Conservation (phyloP, 495 filamentous ascomycete species). For the Parachaetomium inaequale region DNA sequence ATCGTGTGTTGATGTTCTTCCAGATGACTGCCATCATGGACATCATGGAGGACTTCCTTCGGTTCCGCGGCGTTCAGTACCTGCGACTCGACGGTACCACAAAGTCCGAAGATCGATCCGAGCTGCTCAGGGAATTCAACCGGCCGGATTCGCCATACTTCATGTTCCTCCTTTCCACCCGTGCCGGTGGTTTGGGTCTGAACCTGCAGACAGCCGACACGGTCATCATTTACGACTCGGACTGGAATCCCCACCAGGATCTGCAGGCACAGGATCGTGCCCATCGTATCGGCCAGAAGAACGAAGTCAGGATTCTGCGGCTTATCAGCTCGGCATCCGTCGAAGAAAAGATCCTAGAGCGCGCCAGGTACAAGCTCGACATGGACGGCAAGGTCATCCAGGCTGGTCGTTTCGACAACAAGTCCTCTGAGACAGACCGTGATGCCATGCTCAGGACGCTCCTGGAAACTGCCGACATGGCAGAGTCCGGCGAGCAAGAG, state of each 20-base stretch:
- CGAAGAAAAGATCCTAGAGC: slow-evolving; percentile 97
- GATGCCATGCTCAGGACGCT: slow-evolving; percentile 91
- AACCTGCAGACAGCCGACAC: slow-evolving; percentile 98
- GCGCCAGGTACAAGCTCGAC: slow-evolving; percentile 94
- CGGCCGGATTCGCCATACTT: slow-evolving; percentile 86
- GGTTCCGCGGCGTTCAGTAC: slow-evolving; percentile 74
- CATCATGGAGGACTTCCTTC: slow-evolving; percentile 98
- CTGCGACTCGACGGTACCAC: slow-evolving; percentile 93
- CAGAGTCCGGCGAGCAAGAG: slow-evolving; percentile 74
- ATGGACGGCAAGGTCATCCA: slow-evolving; percentile 99
- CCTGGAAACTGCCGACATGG: slow-evolving; percentile 86
- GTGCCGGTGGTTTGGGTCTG: slow-evolving; percentile 94
- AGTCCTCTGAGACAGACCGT: slow-evolving; percentile 96
- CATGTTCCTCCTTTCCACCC: slow-evolving; percentile 97
- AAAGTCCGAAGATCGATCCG: slow-evolving; percentile 94
- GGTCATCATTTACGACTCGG: slow-evolving; percentile 98
- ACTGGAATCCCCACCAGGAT: slow-evolving; percentile 99
- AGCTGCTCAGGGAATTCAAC: slow-evolving; percentile 85
- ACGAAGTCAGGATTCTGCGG: slow-evolving; percentile 93
- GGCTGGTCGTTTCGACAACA: slow-evolving; percentile 98
- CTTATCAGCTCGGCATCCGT: slow-evolving; percentile 95
- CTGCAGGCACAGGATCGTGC: slow-evolving; percentile 98
- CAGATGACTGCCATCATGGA: slow-evolving; percentile 99
- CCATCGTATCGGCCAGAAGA: slow-evolving; percentile 99
- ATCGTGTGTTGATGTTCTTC: slow-evolving; percentile 99